phyloP scores from a whole-genome alignment of 2,329 filamentous ascomycete species.

The Talaromyces atroroseus region DNA sequence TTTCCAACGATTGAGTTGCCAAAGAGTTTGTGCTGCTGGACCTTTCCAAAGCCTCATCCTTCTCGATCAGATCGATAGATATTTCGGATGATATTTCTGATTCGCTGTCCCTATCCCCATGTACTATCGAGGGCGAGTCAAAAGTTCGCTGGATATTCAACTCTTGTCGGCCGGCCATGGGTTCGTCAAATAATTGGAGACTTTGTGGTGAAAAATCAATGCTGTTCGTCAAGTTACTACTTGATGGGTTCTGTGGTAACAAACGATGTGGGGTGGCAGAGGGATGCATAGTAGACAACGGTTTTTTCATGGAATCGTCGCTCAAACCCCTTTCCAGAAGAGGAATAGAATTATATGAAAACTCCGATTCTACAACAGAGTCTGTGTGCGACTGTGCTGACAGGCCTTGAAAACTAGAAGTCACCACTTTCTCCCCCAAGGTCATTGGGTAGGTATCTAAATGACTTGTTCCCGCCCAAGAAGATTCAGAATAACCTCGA shows the following conservation, averaged over 20 bases:
- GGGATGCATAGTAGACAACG: constrained; percentile 19
- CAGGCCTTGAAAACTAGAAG: constrained; percentile 19
- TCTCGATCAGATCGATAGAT: constrained; percentile 48
- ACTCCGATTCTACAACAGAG: constrained; percentile 56
- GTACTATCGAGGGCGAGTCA: constrained; percentile 3
- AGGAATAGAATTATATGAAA: constrained; percentile 72
- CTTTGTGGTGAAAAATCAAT: constrained; percentile 43
- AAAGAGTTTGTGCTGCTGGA: constrained; percentile 27
- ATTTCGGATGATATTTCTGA: constrained; percentile 50
- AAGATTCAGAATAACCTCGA: background rate
- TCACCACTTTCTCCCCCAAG: background rate
- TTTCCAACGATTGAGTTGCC: constrained; percentile 34
- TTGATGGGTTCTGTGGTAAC: constrained; percentile 23
- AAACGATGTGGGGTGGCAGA: constrained; percentile 21
- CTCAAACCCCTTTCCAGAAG: constrained; percentile 62
- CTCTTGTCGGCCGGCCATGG: constrained; percentile 47
- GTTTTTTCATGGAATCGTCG: constrained; percentile 48
- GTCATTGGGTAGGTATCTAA: background rate
- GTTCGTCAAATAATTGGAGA: constrained; percentile 47
- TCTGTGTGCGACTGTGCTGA: constrained; percentile 34
- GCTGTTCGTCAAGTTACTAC: constrained; percentile 22
- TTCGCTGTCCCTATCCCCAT: constrained; percentile 38
- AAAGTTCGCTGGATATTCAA: constrained; percentile 16
- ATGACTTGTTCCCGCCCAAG: background rate
- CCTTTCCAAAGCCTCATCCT: constrained; percentile 29